Percentiles rank a stretch among this genome's conserved stretches.
Evolutionary conservation across 768 basidiomycete genomes (phyloP).

Genomic region (Auricularia cornea): DNA sequence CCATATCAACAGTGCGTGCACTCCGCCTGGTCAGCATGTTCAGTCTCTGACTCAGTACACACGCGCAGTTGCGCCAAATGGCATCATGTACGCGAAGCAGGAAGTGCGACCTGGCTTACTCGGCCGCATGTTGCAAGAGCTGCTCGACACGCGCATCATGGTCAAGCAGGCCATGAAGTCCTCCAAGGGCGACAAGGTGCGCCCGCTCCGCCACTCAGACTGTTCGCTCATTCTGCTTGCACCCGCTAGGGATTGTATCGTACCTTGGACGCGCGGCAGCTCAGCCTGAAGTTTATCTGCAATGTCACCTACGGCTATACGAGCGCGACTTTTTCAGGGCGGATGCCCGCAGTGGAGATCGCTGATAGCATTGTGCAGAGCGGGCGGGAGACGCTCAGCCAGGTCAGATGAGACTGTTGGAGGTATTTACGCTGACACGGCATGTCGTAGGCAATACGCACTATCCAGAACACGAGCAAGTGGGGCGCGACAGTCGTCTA

Average conservation of each 20-base stretch:
- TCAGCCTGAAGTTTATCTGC: slow-evolving; percentile 88
- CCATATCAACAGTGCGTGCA: slow-evolving; percentile 56
- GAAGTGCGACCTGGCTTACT: slow-evolving; percentile 77
- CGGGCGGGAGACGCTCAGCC: slow-evolving; percentile 90
- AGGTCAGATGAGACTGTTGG: slow-evolving; percentile 39
- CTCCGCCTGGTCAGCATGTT: background rate
- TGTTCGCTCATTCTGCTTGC: slow-evolving; percentile 3
- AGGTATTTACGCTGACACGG: background rate
- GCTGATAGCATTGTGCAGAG: slow-evolving; percentile 97
- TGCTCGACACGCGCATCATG: slow-evolving; percentile 95
- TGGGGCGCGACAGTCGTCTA: slow-evolving; percentile 95
- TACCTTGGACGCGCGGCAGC: slow-evolving; percentile 83
- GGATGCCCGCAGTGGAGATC: slow-evolving; percentile 98
- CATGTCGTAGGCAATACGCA: slow-evolving; percentile 58
- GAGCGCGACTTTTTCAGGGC: slow-evolving; percentile 84
- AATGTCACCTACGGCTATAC: slow-evolving; percentile 98
- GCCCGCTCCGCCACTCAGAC: too few species aligned
- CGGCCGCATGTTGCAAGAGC: slow-evolving; percentile 84
- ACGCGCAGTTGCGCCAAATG: slow-evolving; percentile 83
- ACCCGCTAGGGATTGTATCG: slow-evolving; percentile 53
- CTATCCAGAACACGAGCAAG: slow-evolving; percentile 65
- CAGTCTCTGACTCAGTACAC: background rate
- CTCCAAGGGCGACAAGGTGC: slow-evolving; percentile 64
- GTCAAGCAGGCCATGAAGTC: slow-evolving; percentile 95
- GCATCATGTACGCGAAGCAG: slow-evolving; percentile 87